These are phyloP conservation scores for Cladosporium oxysporum DNA, from an alignment of 2,329 filamentous ascomycete species.

Conservation along the genomic window DNA sequence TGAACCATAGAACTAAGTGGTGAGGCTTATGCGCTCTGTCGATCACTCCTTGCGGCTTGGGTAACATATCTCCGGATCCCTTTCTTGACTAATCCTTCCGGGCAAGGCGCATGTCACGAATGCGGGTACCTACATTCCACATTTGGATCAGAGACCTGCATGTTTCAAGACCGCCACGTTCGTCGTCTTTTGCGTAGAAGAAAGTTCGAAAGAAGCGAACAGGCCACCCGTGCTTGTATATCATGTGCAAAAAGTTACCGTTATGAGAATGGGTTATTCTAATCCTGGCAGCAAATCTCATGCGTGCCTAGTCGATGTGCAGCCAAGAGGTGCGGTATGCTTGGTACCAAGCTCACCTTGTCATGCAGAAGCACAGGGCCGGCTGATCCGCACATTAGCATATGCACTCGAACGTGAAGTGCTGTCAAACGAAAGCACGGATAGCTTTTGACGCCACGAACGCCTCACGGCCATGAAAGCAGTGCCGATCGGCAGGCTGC, in stretches of 20 bases:
- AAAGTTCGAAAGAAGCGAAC: neutral
- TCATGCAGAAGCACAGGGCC: neutral
- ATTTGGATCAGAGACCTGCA: neutral
- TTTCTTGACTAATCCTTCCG: neutral
- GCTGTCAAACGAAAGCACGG: neutral
- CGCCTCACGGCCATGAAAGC: neutral
- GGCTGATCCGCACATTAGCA: neutral
- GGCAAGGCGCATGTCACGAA: neutral
- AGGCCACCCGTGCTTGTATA: neutral
- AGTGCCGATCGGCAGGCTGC: neutral
- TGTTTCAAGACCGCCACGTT: neutral
- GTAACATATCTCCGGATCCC: neutral
- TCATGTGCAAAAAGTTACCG: neutral
- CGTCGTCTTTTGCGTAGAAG: neutral
- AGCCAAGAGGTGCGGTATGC: neutral
- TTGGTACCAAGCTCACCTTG: conserved; percentile 1
- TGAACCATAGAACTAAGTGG: neutral
- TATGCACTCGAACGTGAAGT: neutral
- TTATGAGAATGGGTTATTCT: neutral
- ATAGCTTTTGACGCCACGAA: neutral
- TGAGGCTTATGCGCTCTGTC: neutral
- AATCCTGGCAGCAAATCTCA: neutral
- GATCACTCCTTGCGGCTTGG: neutral
- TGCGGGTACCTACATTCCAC: neutral
- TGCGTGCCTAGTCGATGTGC: neutral